These are phyloP conservation scores for Hypoxylon trugodes DNA, from an alignment of 495 filamentous ascomycete genomes.

Conservation along the genomic window DNA sequence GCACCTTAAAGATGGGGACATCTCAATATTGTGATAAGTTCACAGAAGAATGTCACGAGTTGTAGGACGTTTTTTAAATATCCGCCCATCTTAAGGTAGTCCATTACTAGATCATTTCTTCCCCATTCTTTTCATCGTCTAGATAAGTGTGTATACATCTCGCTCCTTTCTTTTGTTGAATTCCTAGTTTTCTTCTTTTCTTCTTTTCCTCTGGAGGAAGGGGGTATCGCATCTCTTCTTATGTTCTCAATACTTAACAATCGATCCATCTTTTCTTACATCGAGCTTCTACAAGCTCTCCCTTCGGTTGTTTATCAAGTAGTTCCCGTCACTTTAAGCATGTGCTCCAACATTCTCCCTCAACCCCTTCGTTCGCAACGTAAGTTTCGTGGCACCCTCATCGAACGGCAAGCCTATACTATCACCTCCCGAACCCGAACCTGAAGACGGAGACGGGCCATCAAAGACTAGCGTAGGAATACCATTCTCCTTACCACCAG, in stretches of 20 bases:
- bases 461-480: neutral
- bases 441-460: neutral
- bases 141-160: no score
- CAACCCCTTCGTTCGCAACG: slow-evolving; percentile 57
- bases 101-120: no score
- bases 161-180: neutral
- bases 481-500: neutral
- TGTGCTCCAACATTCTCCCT: slow-evolving; percentile 54
- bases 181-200: neutral
- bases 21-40: no score
- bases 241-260: neutral
- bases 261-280: neutral
- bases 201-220: neutral
- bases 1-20: no score
- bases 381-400: slow-evolving; percentile 48
- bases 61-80: no score
- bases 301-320: neutral
- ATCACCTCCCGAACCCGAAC: neutral
- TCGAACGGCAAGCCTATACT: slow-evolving; percentile 49
- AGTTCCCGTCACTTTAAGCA: slow-evolving; percentile 17
- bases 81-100: no score
- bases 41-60: no score
- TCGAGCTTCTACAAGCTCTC: no score
- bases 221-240: slow-evolving; percentile 10
- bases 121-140: no score